Percentiles rank a stretch among this genome's conserved stretches.
Conservation (phyloP, 129 eudicot genomes). For the Chrysanthemum makinoi region DNA sequence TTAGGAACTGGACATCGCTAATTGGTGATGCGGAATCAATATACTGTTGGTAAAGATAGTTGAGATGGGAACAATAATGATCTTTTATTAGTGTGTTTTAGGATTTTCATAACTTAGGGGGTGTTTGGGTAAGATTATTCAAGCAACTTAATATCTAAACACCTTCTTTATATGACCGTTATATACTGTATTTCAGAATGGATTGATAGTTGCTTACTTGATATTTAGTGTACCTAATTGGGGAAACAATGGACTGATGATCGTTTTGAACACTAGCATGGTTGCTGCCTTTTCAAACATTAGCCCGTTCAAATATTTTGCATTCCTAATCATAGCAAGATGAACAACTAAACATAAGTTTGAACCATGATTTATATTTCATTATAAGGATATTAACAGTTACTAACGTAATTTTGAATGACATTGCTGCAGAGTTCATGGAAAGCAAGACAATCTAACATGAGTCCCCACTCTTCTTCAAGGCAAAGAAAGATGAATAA, state of each 20-base stretch:
- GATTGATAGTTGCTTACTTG: background rate
- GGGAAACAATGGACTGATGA: conserved; percentile 3
- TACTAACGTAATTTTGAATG: conserved; percentile 9
- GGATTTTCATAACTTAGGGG: no score
- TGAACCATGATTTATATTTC: background rate
- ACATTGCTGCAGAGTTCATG: conserved; percentile 36
- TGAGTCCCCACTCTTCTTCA: conserved; percentile 27
- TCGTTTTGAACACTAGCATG: no score
- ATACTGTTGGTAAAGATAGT: no score
- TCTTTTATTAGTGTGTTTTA: no score
- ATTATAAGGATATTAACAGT: background rate
- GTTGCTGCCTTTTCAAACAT: background rate
- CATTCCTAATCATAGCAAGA: background rate
- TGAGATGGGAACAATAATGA: no score
- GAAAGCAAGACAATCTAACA: conserved; percentile 28
- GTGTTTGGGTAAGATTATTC: no score
- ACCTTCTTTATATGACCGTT: no score
- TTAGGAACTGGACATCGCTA: no score
- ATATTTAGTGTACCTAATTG: conserved; percentile 8
- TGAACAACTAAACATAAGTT: background rate
- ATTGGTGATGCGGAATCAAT: no score
- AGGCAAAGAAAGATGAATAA: conserved; percentile 48
- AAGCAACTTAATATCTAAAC: no score
- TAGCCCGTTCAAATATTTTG: background rate
- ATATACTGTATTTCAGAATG: background rate